Evolutionary conservation across 495 filamentous ascomycete species (phyloP).

Genomic region (Cercophora samala): DNA sequence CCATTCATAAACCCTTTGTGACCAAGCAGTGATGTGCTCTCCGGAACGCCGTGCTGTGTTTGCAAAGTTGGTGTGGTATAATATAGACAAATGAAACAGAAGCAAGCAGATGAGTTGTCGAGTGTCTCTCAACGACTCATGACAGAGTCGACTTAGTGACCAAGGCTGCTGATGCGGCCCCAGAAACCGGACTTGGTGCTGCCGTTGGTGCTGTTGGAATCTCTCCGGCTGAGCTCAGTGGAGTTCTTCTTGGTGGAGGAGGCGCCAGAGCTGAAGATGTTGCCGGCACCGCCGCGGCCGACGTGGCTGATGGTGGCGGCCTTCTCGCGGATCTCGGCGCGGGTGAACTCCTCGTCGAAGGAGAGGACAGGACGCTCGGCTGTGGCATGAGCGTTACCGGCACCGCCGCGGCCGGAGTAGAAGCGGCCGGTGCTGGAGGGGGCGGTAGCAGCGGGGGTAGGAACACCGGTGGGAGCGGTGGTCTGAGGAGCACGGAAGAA

Average conservation of each 20-base stretch:
- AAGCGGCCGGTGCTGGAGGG: slow-evolving; percentile 49
- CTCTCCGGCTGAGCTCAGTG: slow-evolving; percentile 25
- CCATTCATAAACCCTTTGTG: slow-evolving; percentile 13
- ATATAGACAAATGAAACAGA: slow-evolving; percentile 5
- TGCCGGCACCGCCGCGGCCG: slow-evolving; percentile 86
- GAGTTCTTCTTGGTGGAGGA: slow-evolving; percentile 12
- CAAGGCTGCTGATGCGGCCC: slow-evolving; percentile 25
- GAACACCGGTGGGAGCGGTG: slow-evolving; percentile 43
- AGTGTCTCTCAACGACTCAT: not conserved
- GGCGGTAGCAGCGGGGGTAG: slow-evolving; percentile 27
- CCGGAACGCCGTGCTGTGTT: slow-evolving; percentile 19
- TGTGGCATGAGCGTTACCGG: slow-evolving; percentile 75
- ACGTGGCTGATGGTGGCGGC: slow-evolving; percentile 63
- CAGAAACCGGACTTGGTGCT: slow-evolving; percentile 28
- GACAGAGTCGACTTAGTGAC: slow-evolving; percentile 9
- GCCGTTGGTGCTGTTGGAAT: slow-evolving; percentile 33
- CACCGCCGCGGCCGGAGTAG: slow-evolving; percentile 82
- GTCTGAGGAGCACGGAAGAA: slow-evolving; percentile 67
- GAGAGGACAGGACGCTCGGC: slow-evolving; percentile 69
- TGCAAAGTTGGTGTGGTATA: slow-evolving; percentile 1
- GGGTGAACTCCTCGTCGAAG: slow-evolving; percentile 88
- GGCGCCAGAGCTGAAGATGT: slow-evolving; percentile 48
- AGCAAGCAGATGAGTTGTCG: not conserved
- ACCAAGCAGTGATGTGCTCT: not conserved
- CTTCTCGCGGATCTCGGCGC: slow-evolving; percentile 55